A percentile compares a stretch with the other conserved stretches of the same genome.
These are phyloP conservation scores for Solanum aculeatissimum DNA, from an alignment of 305 asterid genomes.

Conservation along the genomic window DNA sequence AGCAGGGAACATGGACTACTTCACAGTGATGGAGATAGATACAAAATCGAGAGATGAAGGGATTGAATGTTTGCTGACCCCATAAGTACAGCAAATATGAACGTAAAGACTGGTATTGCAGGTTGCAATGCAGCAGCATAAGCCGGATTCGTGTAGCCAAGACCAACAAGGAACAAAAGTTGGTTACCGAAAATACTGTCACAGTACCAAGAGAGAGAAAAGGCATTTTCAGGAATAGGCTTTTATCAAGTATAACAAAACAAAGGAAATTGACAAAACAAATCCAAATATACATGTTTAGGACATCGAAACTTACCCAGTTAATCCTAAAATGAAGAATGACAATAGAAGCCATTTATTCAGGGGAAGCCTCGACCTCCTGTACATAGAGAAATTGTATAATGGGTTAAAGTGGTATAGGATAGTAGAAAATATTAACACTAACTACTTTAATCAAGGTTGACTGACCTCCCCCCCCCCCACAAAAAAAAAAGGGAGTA, in stretches of 20 bases:
- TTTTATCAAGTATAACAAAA: background rate
- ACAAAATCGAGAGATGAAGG: constrained; percentile 2
- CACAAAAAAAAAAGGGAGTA: background rate
- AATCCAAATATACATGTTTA: background rate
- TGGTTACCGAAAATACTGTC: constrained; percentile 84
- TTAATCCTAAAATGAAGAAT: constrained; percentile 88
- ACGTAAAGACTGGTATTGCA: constrained; percentile 90
- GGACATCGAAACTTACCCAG: constrained; percentile 48
- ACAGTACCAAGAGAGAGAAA: constrained; percentile 6
- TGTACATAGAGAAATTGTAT: constrained; percentile 18
- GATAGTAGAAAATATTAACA: background rate
- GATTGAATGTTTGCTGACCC: constrained; percentile 45
- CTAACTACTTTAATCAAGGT: background rate
- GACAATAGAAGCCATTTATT: constrained; percentile 44
- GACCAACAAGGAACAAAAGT: constrained; percentile 88
- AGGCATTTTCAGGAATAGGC: background rate
- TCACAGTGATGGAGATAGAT: constrained; percentile 1
- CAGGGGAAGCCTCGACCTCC: constrained; percentile 62
- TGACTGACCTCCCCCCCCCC: background rate
- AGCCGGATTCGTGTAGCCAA: constrained; percentile 88
- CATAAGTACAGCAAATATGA: constrained; percentile 71
- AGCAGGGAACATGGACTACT: background rate
- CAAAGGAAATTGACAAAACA: background rate
- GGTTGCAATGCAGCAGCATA: constrained; percentile 98
- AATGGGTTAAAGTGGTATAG: background rate